Base-by-base conservation (phyloP, 441 rosid species). In the Melastoma candidum region DNA sequence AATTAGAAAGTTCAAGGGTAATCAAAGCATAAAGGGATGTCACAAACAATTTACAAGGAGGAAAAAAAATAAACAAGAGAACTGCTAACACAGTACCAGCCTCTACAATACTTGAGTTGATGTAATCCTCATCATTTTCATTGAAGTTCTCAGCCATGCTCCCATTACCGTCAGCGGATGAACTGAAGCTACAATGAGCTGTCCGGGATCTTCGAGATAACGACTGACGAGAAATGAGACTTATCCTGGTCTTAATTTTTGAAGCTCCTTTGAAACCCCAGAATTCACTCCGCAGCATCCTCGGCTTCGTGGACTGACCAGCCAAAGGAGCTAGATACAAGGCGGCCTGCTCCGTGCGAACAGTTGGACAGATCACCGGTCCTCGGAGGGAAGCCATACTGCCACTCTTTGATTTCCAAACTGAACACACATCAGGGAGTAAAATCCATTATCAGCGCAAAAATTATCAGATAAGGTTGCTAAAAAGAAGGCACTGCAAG, bases 61-160 rank as follows among this genome's bases (percentile, higher is more conserved):
- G 14, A 11, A 44, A 36, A 17, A 17, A 17, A 17, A 17, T 17
- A 17, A 17, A 17, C 22, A 17, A 17, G 22, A 17, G 22, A 17
- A 7, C 26, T 11, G 12, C 17, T 7, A 54, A 4, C 39, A 58
- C 46, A 81, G 54, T 77, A 92, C 98, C 94, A 59, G 98, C 96
- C 79, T 87, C 95, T 51, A 87, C 76, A 11, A 87, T 64, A 58
- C 83, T 87, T 56, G 98, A 85, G 48, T 83, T 76, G n/a, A 92
- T 89, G 69, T 74, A 92, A 27, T 87, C 89, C 51, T 77, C 96
- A 68, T 87, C 94, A 22, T 79, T 77, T 32, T 81, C 93, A 44
- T 76, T 82, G 66, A 87, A 92, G 68, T 80, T 87, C 79, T 78
- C 98, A 0, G 95, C 95, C 12, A 62, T 82, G 66, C 87, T 87